Percentiles rank a stretch among this genome's conserved stretches.
These are phyloP conservation scores for Notholithocarpus densiflorus DNA, from an alignment of 306 rosid species.

Conservation along the genomic window DNA sequence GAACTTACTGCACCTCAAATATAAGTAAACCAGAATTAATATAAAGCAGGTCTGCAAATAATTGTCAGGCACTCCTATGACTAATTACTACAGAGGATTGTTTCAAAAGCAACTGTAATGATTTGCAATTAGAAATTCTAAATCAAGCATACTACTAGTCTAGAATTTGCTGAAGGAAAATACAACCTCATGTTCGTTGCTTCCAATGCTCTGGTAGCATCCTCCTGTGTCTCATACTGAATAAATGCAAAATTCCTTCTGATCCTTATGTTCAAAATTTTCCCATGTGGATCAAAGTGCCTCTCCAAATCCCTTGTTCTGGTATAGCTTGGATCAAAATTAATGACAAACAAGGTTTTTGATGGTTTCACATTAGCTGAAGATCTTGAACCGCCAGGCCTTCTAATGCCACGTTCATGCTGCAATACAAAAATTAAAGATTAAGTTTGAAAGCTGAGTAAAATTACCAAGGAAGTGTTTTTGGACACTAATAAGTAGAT, in stretches of 20 bases:
- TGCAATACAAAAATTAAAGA: constrained; percentile 35
- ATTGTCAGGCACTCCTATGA: not conserved
- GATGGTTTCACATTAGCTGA: constrained; percentile 60
- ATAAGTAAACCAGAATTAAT: constrained; percentile 13
- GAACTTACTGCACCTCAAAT: constrained; percentile 59
- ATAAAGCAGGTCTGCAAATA: not conserved
- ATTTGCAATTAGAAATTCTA: not conserved
- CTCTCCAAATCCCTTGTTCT: constrained; percentile 84
- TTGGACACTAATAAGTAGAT: not conserved
- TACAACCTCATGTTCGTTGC: constrained; percentile 66
- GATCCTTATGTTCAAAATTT: constrained; percentile 67
- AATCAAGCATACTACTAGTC: not conserved
- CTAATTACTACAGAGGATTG: not conserved
- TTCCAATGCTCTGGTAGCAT: constrained; percentile 76
- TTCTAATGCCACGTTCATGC: constrained; percentile 77
- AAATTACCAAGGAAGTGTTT: constrained; percentile 8
- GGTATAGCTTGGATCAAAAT: constrained; percentile 75
- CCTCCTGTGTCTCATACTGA: constrained; percentile 76
- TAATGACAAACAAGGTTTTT: constrained; percentile 74
- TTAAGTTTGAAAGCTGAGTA: constrained; percentile 5
- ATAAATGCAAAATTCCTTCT: constrained; percentile 83
- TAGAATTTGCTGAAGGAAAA: constrained; percentile 18
- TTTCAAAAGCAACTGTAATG: not conserved
- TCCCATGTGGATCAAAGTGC: constrained; percentile 75
- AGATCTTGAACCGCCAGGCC: constrained; percentile 61